phyloP scores from a whole-genome alignment of 2,329 filamentous ascomycete species.

The Pseudogymnoascus sp. region DNA sequence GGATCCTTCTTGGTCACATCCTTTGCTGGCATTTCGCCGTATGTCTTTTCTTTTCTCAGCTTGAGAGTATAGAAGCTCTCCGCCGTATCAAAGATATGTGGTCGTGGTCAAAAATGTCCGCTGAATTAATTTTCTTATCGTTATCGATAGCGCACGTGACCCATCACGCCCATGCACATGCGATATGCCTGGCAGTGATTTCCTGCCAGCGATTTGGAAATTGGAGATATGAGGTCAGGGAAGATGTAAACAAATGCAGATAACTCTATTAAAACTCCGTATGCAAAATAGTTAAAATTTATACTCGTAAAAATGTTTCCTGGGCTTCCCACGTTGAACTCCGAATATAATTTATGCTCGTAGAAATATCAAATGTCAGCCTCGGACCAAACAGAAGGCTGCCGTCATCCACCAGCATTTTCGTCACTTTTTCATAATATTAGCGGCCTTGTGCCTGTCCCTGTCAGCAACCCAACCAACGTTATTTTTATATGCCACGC shows the following conservation, averaged over 20 bases:
- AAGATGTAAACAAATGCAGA: not conserved
- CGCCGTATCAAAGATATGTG: conserved; percentile 8
- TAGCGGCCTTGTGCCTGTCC: conserved; percentile 10
- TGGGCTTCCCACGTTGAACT: not conserved
- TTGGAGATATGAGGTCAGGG: not conserved
- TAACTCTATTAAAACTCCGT: not conserved
- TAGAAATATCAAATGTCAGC: not conserved
- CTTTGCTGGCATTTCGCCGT: conserved; percentile 5
- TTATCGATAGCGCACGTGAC: conserved; percentile 7
- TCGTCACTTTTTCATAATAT: not conserved
- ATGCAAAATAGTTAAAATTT: not conserved
- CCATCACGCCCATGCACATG: not conserved
- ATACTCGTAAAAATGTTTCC: not conserved
- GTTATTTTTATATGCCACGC: conserved; percentile 6
- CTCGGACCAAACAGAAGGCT: conserved; percentile 1
- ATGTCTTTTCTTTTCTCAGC: not conserved
- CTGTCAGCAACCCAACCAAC: conserved; percentile 14
- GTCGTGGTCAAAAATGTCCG: conserved; percentile 4
- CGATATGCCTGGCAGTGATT: not conserved
- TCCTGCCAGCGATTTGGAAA: not conserved
- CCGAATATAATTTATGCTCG: not conserved
- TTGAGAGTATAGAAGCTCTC: conserved; percentile 2
- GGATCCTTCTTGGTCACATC: conserved; percentile 35
- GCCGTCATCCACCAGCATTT: conserved; percentile 2
- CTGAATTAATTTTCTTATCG: conserved; percentile 9